Conservation (phyloP, 306 rosid genomes). For the Gillenia trifoliata region DNA sequence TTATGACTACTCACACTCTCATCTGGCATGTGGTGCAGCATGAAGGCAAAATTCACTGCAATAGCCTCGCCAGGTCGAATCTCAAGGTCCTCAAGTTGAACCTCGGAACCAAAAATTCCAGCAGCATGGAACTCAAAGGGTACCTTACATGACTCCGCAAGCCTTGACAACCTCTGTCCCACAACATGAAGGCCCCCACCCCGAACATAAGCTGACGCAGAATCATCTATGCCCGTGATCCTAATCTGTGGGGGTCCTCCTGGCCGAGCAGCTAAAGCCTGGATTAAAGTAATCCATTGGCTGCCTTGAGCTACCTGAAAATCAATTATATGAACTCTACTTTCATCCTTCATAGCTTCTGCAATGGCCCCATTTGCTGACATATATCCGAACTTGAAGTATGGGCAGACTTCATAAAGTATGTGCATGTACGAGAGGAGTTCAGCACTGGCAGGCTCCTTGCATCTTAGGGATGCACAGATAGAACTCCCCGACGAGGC, state of each 20-base stretch:
- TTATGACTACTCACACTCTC: slow-evolving; percentile 54
- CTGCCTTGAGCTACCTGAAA: slow-evolving; percentile 84
- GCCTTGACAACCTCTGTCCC: slow-evolving; percentile 48
- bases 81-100: slow-evolving; percentile 51
- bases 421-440: slow-evolving; percentile 74
- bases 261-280: slow-evolving; percentile 61
- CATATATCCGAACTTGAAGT: slow-evolving; percentile 80
- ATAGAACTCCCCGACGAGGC: slow-evolving; percentile 84
- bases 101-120: slow-evolving; percentile 39
- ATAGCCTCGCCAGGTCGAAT: slow-evolving; percentile 59
- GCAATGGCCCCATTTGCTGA: slow-evolving; percentile 96
- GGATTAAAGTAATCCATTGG: slow-evolving; percentile 78
- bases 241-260: slow-evolving; percentile 80
- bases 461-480: slow-evolving; percentile 68
- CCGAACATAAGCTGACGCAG: slow-evolving; percentile 63
- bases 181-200: slow-evolving; percentile 77
- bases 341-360: slow-evolving; percentile 69
- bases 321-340: slow-evolving; percentile 71
- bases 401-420: slow-evolving; percentile 79
- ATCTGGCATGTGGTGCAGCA: slow-evolving; percentile 84
- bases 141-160: slow-evolving; percentile 56
- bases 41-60: slow-evolving; percentile 74
- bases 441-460: slow-evolving; percentile 67
- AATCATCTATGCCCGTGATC: slow-evolving; percentile 72
- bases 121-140: slow-evolving; percentile 68